Base-by-base conservation (phyloP, 495 filamentous ascomycete species). In the Neurospora sp. region DNA sequence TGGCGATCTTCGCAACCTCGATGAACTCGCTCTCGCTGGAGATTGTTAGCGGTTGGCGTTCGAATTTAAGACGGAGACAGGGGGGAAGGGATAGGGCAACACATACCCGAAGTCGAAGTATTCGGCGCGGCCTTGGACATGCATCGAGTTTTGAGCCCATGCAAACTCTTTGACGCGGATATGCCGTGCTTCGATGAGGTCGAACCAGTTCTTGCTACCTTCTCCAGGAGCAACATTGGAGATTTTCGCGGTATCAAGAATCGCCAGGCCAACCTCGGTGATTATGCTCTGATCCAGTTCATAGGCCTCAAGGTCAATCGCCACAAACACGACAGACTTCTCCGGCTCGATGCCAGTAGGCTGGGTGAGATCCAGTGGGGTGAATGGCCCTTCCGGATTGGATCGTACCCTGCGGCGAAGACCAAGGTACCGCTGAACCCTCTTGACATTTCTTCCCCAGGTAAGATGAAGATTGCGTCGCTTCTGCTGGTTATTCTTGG, bases 231-330 rank as follows among this genome's bases (percentile, higher is more conserved):
- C 75, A 35, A 89, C 20, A 75, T 74, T 40, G 87, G 81, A 72
- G 9, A 82, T 76, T 31, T 91, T 87, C 10, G 81, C 74, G 4
- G 91, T 93, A 81, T 99, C 96, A 27, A 99, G 87, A 10, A 87
- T 89, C 9, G 93, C 90, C 68, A 99, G 85, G 41, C 96, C 96
- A 70, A 99, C 85, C 78, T 99, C 96, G 4, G 94, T 97, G 73
- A 98, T 83, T 2, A 85, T 76, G 65, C 82, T 81, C 4, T 86
- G 83, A 70, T 88, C 81, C 37, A 79, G 77, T 80, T 98, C 95
- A 74, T 89, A 95, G 8, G 89, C 88, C 79, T 99, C 96, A 39
- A 94, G 78, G 77, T 99, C 95, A 61, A 97, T 82, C 73, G 86
- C 89, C 71, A 97, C 82, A 75, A 99, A 93, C 31, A 96, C 82